A percentile compares a stretch with the other conserved stretches of the same genome.
phyloP scores from a whole-genome alignment of 2,329 filamentous ascomycete species.

The Aspergillus pseudoviridinutans region DNA sequence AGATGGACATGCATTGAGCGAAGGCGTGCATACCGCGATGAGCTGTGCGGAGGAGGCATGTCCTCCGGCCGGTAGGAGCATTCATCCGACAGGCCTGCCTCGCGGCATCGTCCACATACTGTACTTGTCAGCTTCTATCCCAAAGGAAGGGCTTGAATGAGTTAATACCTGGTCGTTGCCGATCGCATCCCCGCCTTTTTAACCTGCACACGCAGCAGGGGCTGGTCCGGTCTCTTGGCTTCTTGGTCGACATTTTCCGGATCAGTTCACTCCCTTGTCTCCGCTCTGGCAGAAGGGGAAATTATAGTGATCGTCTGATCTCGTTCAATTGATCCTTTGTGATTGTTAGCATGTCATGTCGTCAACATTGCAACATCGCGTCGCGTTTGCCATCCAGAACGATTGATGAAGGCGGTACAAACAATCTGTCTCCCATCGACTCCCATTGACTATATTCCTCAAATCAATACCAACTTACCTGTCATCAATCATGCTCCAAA shows the following conservation, averaged over 20 bases:
- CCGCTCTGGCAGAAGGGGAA: background rate
- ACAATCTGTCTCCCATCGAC: background rate
- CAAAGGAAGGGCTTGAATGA: background rate
- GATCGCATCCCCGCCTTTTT: background rate
- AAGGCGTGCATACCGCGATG: background rate
- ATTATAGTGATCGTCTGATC: background rate
- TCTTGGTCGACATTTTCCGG: background rate
- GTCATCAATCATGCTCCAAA: background rate
- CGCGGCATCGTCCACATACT: conserved; percentile 8
- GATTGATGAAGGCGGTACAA: background rate
- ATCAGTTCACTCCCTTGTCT: background rate
- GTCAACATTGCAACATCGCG: background rate
- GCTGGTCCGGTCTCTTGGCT: background rate
- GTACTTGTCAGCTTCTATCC: background rate
- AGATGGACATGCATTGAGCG: background rate
- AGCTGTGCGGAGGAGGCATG: conserved; percentile 2
- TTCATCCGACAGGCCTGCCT: background rate
- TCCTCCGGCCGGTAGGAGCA: conserved; percentile 13
- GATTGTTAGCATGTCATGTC: background rate
- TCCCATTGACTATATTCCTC: background rate
- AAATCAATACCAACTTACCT: background rate
- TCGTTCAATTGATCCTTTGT: background rate
- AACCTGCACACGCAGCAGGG: conserved; percentile 4
- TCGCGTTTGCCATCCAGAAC: background rate
- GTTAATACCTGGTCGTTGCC: background rate